phyloP scores from a whole-genome alignment of 2,329 filamentous ascomycete species.

The Pyrenophora seminiperda region DNA sequence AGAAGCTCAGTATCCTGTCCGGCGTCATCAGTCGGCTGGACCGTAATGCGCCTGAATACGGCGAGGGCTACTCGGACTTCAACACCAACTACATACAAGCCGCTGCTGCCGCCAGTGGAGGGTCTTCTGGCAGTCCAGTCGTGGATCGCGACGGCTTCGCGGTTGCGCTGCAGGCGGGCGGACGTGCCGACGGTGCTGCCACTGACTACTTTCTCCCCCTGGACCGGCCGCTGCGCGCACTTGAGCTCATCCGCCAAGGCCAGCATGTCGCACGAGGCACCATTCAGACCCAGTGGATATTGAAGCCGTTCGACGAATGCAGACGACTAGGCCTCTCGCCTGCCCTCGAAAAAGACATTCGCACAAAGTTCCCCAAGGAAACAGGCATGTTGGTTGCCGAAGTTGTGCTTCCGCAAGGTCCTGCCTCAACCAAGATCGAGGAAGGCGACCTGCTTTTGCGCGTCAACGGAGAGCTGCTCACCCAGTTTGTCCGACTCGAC shows the following conservation, averaged over 20 bases:
- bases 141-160: constrained; percentile 94
- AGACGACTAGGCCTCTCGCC: constrained; percentile 82
- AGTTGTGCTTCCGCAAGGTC: constrained; percentile 89
- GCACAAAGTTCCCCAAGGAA: constrained; percentile 84
- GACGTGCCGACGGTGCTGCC: constrained; percentile 89
- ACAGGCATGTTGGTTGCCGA: constrained; percentile 97
- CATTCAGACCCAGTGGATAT: constrained; percentile 96
- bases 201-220: constrained; percentile 97
- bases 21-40: constrained; percentile 96
- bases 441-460: constrained; percentile 94
- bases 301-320: constrained; percentile 98
- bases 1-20: constrained; percentile 96
- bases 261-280: constrained; percentile 83
- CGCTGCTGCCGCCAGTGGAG: constrained; percentile 92
- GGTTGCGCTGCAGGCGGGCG: constrained; percentile 91
- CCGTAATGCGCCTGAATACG: constrained; percentile 92
- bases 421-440: constrained; percentile 82
- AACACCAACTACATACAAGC: constrained; percentile 97
- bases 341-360: constrained; percentile 83
- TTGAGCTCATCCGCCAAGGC: constrained; percentile 80
- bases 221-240: constrained; percentile 83
- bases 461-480: constrained; percentile 90
- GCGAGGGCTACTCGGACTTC: constrained; percentile 98
- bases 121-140: constrained; percentile 97
- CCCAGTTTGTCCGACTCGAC: constrained; percentile 89